Evolutionary conservation across 139 green algal species (phyloP), one percentile per base, ranked within the genome.

Genomic region (Tetraselmis chui): DNA sequence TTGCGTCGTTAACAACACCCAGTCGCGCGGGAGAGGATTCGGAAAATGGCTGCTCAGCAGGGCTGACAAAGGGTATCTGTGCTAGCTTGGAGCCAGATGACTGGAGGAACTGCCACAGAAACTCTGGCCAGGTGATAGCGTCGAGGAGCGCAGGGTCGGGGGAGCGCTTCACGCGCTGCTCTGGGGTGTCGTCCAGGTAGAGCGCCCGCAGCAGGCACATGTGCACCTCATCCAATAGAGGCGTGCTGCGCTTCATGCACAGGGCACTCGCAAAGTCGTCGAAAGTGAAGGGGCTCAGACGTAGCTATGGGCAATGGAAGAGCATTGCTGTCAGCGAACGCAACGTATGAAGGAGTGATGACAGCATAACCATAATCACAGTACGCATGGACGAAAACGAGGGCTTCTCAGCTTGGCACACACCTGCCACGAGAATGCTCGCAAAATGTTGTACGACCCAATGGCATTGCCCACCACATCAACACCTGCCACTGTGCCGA

Each of bases 391-490:
- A n/a, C n/a, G n/a, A n/a, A n/a, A n/a, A n/a, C n/a, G n/a, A n/a
- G n/a, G n/a, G n/a, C n/a, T n/a, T n/a, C n/a, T n/a, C n/a, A n/a
- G n/a, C n/a, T n/a, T n/a, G n/a, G n/a, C n/a, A n/a, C n/a, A n/a
- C n/a, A n/a, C n/a, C 86, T 94, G 91, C 92, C 92, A 96, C 0
- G 90, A 93, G 85, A 96, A 96, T 24, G 87, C 88, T 2, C 92
- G 83, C 83, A 95, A 83, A 11, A 91, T 84, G 31, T 86, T 81
- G 86, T 94, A 96, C 0, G 91, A 89, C 0, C 87, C 78, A 29
- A 90, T 29, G 2, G 91, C 80, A 77, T 93, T 86, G 1, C 88
- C 89, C 1, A 89, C 45, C 11, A 67, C 45, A 18, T 67, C 45
- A 5, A 67, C 45, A 18, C 45, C 45, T 18, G 45, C 45, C 11